Evolutionary conservation across 192 early-diverging fungal species (phyloP), one percentile per base, ranked within the genome.

Genomic region (Fimicolochytrium jonesii): DNA sequence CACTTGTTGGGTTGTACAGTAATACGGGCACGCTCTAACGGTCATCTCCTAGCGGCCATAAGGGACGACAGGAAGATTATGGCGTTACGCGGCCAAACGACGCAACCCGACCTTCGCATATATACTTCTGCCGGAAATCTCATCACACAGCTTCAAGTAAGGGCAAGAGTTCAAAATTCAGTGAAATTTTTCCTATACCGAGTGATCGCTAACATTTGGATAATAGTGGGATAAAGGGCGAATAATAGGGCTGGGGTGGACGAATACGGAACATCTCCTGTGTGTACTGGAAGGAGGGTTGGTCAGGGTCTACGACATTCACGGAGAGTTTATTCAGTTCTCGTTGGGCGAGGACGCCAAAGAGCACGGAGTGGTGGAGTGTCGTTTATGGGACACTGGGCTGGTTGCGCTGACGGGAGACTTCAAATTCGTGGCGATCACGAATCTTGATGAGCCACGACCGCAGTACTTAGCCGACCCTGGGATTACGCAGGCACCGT

Each of bases 241-340:
- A 6, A 89, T 99, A 55, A 85, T 98, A n/a, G 83, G 78, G 1
- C 86, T 99, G 78, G 88, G 88, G 58, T 99, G 97, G 97, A 92
- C 89, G 31, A 82, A 81, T 29, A 80, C 78, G 10, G 95, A 97
- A 54, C 77, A 91, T 53, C 78, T 99, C 20, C 78, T 95, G 11
- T 92, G 90, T 34, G 92, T 95, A 7, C 73, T 91, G 60, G 90
- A 93, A 54, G 87, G 90, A 67, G 95, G 92, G 35, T 80, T 64
- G 20, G 88, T 98, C 26, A 69, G 88, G 0, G 67, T 95, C 59
- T 92, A 91, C 53, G 85, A 87, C 56, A 77, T 97, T 28, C 78
- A 88, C 59, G 97, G 94, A 1, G 84, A 90, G 53, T 84, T 82
- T 54, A 83, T 78, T 1, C 89, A 89, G 61, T 89, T 92, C 55